Evolutionary conservation across 176 grass and related monocot species (phyloP).

Genomic region (Triticum aestivum): DNA sequence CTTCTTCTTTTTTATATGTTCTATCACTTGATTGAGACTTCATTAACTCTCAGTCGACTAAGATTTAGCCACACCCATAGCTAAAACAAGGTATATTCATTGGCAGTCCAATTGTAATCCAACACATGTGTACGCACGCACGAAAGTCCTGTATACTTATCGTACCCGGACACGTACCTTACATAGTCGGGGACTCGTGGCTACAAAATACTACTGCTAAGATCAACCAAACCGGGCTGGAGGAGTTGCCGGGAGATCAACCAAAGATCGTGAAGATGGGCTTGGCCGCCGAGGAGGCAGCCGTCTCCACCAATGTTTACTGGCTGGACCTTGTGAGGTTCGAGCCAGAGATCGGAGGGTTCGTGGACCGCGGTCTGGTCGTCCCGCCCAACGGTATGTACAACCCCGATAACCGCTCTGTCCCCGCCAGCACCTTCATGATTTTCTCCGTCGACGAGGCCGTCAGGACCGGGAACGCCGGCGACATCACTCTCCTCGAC

Average conservation of each 20-base stretch:
- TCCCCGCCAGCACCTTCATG: background rate
- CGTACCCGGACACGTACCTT: background rate
- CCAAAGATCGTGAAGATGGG: background rate
- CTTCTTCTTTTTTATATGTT: too few relatives aligned
- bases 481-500: background rate
- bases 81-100: too few relatives aligned
- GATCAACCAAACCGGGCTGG: background rate
- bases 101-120: too few relatives aligned
- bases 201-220: background rate
- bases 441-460: background rate
- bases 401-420: background rate
- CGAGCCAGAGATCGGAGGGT: background rate
- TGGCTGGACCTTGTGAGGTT: background rate
- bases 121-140: too few relatives aligned
- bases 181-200: background rate
- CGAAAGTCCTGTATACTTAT: too few relatives aligned
- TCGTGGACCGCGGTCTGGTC: background rate
- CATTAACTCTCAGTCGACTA: too few relatives aligned
- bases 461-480: background rate
- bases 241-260: background rate
- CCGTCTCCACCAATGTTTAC: background rate
- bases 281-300: background rate
- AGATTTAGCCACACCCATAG: too few relatives aligned
- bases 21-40: too few relatives aligned
- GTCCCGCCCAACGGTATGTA: background rate